Conservation (phyloP, 352 stramenopile species). For the Phytophthora citrophthora region DNA sequence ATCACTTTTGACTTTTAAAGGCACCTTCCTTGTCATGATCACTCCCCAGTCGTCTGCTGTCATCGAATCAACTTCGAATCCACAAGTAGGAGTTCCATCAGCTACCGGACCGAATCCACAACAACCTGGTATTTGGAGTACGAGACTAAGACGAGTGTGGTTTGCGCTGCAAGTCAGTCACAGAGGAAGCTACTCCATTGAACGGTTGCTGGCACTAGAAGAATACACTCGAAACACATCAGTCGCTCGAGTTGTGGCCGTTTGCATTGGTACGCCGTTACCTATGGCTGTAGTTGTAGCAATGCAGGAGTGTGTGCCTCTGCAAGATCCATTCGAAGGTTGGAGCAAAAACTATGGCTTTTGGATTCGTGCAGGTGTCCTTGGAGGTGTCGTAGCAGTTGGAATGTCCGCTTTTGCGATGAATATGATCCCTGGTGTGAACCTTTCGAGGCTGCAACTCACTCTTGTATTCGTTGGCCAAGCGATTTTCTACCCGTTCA, state of each 20-base stretch:
- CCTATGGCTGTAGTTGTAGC: constrained; percentile 2
- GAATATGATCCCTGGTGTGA: constrained; percentile 27
- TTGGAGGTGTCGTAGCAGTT: constrained; percentile 5
- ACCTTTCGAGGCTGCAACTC: constrained; percentile 14
- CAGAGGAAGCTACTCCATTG: constrained; percentile 35
- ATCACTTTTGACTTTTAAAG: not conserved
- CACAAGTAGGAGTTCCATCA: not conserved
- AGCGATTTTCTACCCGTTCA: constrained; percentile 6
- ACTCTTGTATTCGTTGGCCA: constrained; percentile 9
- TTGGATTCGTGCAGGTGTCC: constrained; percentile 23
- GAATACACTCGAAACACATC: constrained; percentile 20
- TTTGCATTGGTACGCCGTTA: constrained; percentile 13
- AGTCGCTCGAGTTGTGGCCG: not conserved
- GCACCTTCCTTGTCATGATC: not conserved
- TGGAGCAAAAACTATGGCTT: constrained; percentile 36
- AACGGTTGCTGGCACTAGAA: constrained; percentile 32
- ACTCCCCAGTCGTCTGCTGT: not conserved
- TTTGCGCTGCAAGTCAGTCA: constrained; percentile 19
- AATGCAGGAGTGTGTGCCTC: constrained; percentile 17
- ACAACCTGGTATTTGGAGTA: not conserved
- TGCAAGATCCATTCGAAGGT: constrained; percentile 24
- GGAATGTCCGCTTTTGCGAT: constrained; percentile 12
- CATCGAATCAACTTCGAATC: not conserved
- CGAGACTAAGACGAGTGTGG: not conserved
- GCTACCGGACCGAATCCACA: not conserved